Base-by-base conservation (phyloP, 2,329 filamentous ascomycete species). In the Trichoderma endophyticum region DNA sequence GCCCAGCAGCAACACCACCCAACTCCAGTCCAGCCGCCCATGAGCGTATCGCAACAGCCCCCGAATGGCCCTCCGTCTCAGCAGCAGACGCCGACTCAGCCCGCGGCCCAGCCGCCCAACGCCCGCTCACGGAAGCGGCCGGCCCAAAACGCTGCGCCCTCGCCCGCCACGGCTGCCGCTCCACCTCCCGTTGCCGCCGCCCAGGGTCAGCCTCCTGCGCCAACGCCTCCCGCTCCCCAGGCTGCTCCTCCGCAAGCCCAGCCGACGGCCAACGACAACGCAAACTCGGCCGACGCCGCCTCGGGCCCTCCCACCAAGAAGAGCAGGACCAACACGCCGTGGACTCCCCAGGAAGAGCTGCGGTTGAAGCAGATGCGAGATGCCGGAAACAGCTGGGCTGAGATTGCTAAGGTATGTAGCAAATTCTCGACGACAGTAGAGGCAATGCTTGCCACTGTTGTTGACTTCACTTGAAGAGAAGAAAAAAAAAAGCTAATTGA, bases 291-390 rank as follows among this genome's bases (percentile, higher is more conserved):
- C 72, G 70, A 81, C 71, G 70, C 76, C 71, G 57, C 76, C 60
- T 74, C 77, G 6, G 86, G 86, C 32, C 89, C 89, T 2, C 89
- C 90, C 7, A 86, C 89, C 62, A 99, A 98, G 85, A 98, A 98
- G 85, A 96, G 94, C 78, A 88, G 96, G 73, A 98, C 96, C n/a
- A 99, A 99, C 80, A 99, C 96, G 3, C 96, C 96, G 0, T 99
- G 96, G 96, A 98, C 95, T 2, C 93, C 95, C 3, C 93, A 93
- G 39, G 96, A 99, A 81, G 96, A 99, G 82, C 90, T 95, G 80
- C 87, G 94, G 60, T 85, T 99, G 77, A 98, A 98, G 86, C 90
- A 92, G 76, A 97, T 99, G 94, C 89, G 96, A 78, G 96, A 98
- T 82, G 89, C 91, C 1, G 95, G 95, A 12, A 95, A 93, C 77